Percentiles rank a stretch among this genome's conserved stretches.
phyloP scores from a whole-genome alignment of 257 asterid species.

The Nicotiana otophora region DNA sequence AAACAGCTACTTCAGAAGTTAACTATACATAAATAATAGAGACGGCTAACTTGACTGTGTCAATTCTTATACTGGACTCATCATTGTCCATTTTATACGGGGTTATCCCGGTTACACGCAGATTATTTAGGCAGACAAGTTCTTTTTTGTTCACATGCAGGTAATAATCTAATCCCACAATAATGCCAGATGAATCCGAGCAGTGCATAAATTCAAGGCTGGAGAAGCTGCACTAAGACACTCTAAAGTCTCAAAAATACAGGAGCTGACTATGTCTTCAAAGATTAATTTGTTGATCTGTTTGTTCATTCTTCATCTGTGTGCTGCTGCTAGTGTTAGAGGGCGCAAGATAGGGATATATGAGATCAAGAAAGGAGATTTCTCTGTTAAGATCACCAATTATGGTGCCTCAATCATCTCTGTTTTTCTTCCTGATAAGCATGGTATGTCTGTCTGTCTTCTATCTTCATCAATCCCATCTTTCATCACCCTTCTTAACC shows the following conservation, averaged over 20 bases:
- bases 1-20: not conserved
- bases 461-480: not conserved
- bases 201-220: not conserved
- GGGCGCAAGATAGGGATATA: not conserved
- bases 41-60: not conserved
- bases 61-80: not conserved
- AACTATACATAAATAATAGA: not conserved
- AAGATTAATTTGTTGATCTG: slow-evolving; percentile 17
- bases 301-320: slow-evolving; percentile 19
- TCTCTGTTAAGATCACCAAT: slow-evolving; percentile 5
- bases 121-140: not conserved
- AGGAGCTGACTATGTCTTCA: slow-evolving; percentile 19
- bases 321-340: not conserved
- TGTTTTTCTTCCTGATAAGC: slow-evolving; percentile 9
- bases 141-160: not conserved
- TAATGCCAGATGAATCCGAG: not conserved
- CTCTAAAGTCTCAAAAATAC: not conserved
- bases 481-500: no score
- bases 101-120: not conserved
- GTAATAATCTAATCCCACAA: not conserved
- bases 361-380: slow-evolving; percentile 16
- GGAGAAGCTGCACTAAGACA: not conserved
- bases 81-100: slow-evolving; percentile 1
- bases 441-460: not conserved
- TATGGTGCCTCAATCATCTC: slow-evolving; percentile 17